These are phyloP conservation scores for Blastosporella zonata DNA, from an alignment of 1,284 basidiomycete genomes.

Conservation along the genomic window DNA sequence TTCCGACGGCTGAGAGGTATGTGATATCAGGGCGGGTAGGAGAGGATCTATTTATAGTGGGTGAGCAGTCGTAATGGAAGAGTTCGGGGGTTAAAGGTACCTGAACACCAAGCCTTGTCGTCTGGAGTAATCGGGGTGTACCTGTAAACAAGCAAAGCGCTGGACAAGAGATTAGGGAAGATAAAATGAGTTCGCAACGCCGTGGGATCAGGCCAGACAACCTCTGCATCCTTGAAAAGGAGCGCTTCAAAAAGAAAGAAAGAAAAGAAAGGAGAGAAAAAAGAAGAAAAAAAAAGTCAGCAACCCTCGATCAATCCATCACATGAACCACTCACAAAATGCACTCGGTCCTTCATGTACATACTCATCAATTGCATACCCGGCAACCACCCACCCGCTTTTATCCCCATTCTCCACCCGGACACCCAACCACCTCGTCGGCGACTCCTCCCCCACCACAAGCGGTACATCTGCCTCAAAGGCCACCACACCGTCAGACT, in stretches of 20 bases:
- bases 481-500: slow-evolving; percentile 68
- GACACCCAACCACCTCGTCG: slow-evolving; percentile 48
- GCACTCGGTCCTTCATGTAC: slow-evolving; percentile 34
- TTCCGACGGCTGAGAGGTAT: slow-evolving; percentile 58
- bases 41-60: slow-evolving; percentile 37
- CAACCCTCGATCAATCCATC: slow-evolving; percentile 15
- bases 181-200: slow-evolving; percentile 34
- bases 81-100: slow-evolving; percentile 18
- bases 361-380: slow-evolving; percentile 36
- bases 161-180: slow-evolving; percentile 52
- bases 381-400: slow-evolving; percentile 63
- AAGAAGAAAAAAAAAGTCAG: slow-evolving; percentile 13
- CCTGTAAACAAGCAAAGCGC: slow-evolving; percentile 63
- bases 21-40: slow-evolving; percentile 56
- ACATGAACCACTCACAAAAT: slow-evolving; percentile 41
- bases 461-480: slow-evolving; percentile 49
- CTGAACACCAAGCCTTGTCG: slow-evolving; percentile 26
- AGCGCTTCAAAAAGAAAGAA: slow-evolving; percentile 29
- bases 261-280: slow-evolving; percentile 10
- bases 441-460: slow-evolving; percentile 9
- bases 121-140: slow-evolving; percentile 32
- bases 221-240: slow-evolving; percentile 30
- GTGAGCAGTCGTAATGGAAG: slow-evolving; percentile 6
- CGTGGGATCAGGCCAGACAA: slow-evolving; percentile 29
- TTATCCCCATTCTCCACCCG: slow-evolving; percentile 49